phyloP scores from a whole-genome alignment of 768 basidiomycete genomes.

The Leccinum boreale region DNA sequence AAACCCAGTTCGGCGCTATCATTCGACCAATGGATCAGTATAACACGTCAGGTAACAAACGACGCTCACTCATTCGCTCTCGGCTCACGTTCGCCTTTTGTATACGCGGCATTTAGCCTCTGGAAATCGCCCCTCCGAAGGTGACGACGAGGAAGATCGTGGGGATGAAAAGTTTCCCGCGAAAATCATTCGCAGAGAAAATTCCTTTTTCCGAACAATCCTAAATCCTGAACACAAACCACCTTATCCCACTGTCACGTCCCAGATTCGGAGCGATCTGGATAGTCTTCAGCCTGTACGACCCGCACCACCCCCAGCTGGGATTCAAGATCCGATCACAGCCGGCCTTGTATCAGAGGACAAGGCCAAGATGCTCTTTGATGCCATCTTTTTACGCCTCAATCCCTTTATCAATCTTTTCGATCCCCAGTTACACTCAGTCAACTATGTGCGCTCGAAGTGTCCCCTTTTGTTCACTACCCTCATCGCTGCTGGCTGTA shows the following conservation, averaged over 20 bases:
- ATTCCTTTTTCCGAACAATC: constrained; percentile 81
- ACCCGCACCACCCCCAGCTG: constrained; percentile 36
- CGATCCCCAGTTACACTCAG: constrained; percentile 82
- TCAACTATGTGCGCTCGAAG: constrained; percentile 71
- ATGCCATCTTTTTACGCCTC: constrained; percentile 75
- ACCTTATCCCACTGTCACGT: constrained; percentile 28
- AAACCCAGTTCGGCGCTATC: constrained; percentile 28
- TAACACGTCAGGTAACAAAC: constrained; percentile 26
- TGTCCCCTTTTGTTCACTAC: constrained; percentile 85
- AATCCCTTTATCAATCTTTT: constrained; percentile 90
- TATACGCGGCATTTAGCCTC: constrained; percentile 17
- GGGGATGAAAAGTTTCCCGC: constrained; percentile 71
- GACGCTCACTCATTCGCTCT: neutral
- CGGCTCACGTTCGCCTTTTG: constrained; percentile 2
- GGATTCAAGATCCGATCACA: constrained; percentile 64
- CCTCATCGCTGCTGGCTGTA: constrained; percentile 79
- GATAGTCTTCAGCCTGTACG: constrained; percentile 35
- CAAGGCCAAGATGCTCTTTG: constrained; percentile 71
- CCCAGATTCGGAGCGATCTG: constrained; percentile 32
- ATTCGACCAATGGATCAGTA: constrained; percentile 31
- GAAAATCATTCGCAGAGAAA: constrained; percentile 70
- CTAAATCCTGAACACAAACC: constrained; percentile 66
- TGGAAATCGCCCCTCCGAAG: constrained; percentile 28
- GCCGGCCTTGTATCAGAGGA: constrained; percentile 68
- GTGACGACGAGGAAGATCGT: constrained; percentile 67